Evolutionary conservation across 176 grass and related monocot species (phyloP), one percentile per base, ranked within the genome.

Genomic region (Bolboschoenus planiculmis): DNA sequence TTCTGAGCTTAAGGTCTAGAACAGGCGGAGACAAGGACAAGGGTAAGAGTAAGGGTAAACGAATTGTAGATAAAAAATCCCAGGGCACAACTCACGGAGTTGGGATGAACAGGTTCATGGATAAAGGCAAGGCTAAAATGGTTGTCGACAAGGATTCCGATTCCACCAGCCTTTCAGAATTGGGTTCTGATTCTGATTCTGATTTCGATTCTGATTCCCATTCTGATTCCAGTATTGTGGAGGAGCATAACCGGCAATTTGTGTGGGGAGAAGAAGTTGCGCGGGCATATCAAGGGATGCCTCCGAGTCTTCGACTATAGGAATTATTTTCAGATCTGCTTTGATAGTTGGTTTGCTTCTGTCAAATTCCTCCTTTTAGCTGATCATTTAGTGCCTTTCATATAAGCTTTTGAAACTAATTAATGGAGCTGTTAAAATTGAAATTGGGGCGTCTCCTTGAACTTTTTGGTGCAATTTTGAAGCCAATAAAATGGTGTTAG

Each of bases 61-160:
- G 56, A 57, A 57, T 13, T n/a, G n/a, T n/a, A n/a, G n/a, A n/a
- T 8, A 5, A 79, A 79, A 10, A 56, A n/a, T 34, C 29, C 3
- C 6, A 15, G 7, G 51, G 4, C 10, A 34, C 18, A 6, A 46
- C 39, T n/a, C n/a, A n/a, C 74, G 70, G 46, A 66, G 43, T 31
- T 35, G 29, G 3, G 5, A 92, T 46, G 35, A 78, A 76, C 10
- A 85, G 56, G 47, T 39, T 43, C 40, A 78, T 85, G 57, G 81
- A 61, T 50, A 93, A 93, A 89, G 93, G 76, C 56, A 96, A 93
- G 55, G 88, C 50, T 0, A 91, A 89, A 82, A 86, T 92, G 79
- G 74, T 84, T 74, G 75, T 21, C 9, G 86, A 90, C 73, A 80
- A 88, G 30, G 77, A 50, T 89, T 82, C 62, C 26, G 67, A 78